phyloP scores from a whole-genome alignment of 164 flowering plant genomes.

The Warburgia ugandensis region DNA sequence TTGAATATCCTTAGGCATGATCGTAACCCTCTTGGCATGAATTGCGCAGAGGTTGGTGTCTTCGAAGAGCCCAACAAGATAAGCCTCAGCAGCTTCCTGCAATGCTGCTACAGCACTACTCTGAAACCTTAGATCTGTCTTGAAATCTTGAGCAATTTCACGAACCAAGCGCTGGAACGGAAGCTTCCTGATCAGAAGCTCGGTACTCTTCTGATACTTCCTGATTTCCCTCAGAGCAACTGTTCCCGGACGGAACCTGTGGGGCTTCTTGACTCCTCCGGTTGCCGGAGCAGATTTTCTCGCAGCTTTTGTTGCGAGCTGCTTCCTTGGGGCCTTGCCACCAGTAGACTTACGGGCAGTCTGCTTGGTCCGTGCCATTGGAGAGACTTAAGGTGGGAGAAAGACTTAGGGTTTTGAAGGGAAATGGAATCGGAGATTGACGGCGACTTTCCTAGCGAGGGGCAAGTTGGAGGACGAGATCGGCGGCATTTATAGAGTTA shows the following conservation, averaged over 20 bases:
- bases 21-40: conserved; percentile 13
- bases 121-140: conserved; percentile 12
- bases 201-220: conserved; percentile 11
- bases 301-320: conserved; percentile 11
- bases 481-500: background rate
- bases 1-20: conserved; percentile 20
- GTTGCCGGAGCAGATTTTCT: conserved; percentile 12
- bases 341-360: conserved; percentile 15
- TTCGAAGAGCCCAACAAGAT: conserved; percentile 8
- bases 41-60: conserved; percentile 10
- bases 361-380: conserved; percentile 16
- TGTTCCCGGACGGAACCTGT: conserved; percentile 9
- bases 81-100: conserved; percentile 10
- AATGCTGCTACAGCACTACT: conserved; percentile 10
- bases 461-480: background rate
- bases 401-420: background rate
- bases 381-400: background rate
- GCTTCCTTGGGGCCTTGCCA: conserved; percentile 16
- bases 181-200: conserved; percentile 9
- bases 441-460: background rate
- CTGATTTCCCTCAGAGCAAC: conserved; percentile 13
- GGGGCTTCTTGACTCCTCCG: conserved; percentile 12
- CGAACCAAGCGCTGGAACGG: conserved; percentile 8
- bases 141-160: conserved; percentile 10
- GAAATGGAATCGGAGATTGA: background rate